phyloP scores from a whole-genome alignment of 371 early-diverging fungal genomes.

The Smittium mucronatum region DNA sequence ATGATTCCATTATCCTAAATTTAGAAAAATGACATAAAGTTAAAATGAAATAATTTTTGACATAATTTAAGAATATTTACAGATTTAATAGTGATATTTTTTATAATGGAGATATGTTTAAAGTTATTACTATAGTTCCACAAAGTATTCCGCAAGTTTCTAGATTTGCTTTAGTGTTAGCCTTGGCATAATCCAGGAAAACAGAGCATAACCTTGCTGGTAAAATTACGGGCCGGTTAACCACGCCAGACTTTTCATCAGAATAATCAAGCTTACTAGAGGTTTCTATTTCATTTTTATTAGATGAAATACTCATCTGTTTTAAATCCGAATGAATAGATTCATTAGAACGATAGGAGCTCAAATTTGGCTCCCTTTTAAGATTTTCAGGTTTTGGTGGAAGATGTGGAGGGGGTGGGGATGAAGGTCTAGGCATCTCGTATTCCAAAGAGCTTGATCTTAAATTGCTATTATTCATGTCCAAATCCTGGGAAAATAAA shows the following conservation, averaged over 20 bases:
- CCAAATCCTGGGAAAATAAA: not conserved
- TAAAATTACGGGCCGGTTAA: conserved; percentile 44
- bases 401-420: conserved; percentile 12
- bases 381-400: conserved; percentile 32
- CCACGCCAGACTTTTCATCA: conserved; percentile 14
- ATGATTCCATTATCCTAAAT: conserved; percentile 5
- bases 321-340: no score
- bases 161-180: conserved; percentile 62
- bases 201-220: conserved; percentile 44
- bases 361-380: not conserved
- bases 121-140: conserved; percentile 46
- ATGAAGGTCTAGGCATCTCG: not conserved
- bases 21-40: conserved; percentile 47
- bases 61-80: not conserved
- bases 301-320: no score
- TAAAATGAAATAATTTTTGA: conserved; percentile 2
- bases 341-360: no score
- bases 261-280: conserved; percentile 11
- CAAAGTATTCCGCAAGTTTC: conserved; percentile 86
- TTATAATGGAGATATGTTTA: not conserved
- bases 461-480: not conserved
- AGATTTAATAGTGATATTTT: not conserved
- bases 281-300: not conserved
- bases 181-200: conserved; percentile 59
- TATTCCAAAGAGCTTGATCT: not conserved